Evolutionary conservation across 352 stramenopile genomes (phyloP).

Genomic region (Phytopythium oedochilum): DNA sequence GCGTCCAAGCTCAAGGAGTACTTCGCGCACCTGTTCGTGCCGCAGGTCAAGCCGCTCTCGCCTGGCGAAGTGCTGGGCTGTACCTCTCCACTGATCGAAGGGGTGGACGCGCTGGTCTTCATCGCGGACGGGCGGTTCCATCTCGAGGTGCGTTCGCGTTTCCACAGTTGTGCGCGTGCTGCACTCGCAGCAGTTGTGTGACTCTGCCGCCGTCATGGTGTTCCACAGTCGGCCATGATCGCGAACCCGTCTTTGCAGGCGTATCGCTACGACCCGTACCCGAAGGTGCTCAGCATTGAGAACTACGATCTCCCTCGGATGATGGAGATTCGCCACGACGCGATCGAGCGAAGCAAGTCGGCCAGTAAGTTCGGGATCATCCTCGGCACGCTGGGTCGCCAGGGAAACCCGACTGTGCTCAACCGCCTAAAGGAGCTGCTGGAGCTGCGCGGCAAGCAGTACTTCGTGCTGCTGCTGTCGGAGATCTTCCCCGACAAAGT

Average conservation of each 20-base stretch:
- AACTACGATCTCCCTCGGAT: conserved; percentile 96
- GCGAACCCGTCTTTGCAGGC: conserved; percentile 94
- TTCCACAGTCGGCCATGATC: conserved; percentile 94
- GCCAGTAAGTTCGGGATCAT: conserved; percentile 95
- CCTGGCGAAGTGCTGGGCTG: conserved; percentile 98
- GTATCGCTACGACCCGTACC: conserved; percentile 99
- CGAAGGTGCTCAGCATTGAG: conserved; percentile 96
- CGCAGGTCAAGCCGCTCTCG: conserved; percentile 97
- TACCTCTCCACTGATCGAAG: conserved; percentile 93
- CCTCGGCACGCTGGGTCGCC: conserved; percentile 97
- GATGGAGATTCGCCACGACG: conserved; percentile 87
- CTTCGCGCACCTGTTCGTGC: conserved; percentile 82
- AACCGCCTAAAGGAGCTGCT: conserved; percentile 90
- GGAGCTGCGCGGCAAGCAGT: conserved; percentile 80
- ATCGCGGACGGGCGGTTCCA: conserved; percentile 99
- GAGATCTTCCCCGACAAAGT: conserved; percentile 96
- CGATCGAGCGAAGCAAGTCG: conserved; percentile 64
- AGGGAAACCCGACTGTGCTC: conserved; percentile 98
- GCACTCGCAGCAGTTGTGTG: no score
- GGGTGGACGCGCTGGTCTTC: conserved; percentile 95
- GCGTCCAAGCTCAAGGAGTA: conserved; percentile 66
- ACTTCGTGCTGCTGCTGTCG: conserved; percentile 95
- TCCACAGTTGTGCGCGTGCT: no score
- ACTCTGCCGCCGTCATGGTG: background rate
- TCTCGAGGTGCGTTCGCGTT: conserved; percentile 86